Percentiles rank a stretch among this genome's conserved stretches.
Evolutionary conservation across 1,284 basidiomycete genomes (phyloP).

Genomic region (Testicularia cyperi): DNA sequence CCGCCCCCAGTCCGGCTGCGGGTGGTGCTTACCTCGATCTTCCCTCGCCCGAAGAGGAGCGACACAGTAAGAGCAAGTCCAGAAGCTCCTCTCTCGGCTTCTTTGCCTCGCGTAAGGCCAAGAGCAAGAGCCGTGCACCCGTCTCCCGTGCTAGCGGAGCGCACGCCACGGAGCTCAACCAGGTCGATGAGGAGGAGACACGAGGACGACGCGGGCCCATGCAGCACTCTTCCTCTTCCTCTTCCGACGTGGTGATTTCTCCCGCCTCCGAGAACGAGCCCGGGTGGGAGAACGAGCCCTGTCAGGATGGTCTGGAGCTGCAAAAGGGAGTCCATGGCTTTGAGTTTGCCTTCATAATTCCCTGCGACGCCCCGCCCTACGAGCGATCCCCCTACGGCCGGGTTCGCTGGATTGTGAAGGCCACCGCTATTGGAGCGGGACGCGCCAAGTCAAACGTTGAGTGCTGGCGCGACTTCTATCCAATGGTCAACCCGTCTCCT

Average conservation of each 20-base stretch:
- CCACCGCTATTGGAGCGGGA: constrained; percentile 55
- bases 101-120: constrained; percentile 30
- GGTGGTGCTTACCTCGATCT: not conserved
- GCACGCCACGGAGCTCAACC: constrained; percentile 22
- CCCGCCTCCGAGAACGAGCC: constrained; percentile 25
- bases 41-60: constrained; percentile 12
- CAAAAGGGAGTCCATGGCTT: constrained; percentile 60
- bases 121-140: constrained; percentile 28
- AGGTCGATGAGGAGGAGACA: constrained; percentile 34
- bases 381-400: constrained; percentile 56
- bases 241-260: constrained; percentile 9
- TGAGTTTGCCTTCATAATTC: constrained; percentile 59
- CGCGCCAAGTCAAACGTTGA: constrained; percentile 54
- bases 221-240: constrained; percentile 4
- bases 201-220: constrained; percentile 19
- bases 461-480: constrained; percentile 57
- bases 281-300: constrained; percentile 19
- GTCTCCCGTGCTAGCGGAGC: constrained; percentile 4
- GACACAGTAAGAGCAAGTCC: constrained; percentile 23
- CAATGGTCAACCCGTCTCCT: constrained; percentile 57
- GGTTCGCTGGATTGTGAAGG: constrained; percentile 58
- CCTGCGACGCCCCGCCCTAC: constrained; percentile 55
- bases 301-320: constrained; percentile 49
- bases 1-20: constrained; percentile 2
- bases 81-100: constrained; percentile 37